These are phyloP conservation scores for Colletotrichum lupini DNA, from an alignment of 2,329 filamentous ascomycete species.

Conservation along the genomic window DNA sequence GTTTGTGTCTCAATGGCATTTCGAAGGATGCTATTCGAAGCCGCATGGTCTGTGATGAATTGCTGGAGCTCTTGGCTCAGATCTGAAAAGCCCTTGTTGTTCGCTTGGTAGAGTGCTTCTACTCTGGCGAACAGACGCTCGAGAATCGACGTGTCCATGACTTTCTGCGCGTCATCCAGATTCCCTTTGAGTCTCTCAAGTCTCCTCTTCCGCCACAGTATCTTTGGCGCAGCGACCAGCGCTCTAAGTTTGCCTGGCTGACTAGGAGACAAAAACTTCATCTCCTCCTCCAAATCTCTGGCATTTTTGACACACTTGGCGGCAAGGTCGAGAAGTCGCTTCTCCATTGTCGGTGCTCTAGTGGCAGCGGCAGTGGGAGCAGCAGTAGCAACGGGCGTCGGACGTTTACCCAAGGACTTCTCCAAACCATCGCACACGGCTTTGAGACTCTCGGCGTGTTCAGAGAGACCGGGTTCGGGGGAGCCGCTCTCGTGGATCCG, in stretches of 20 bases:
- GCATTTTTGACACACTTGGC: background rate
- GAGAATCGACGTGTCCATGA: background rate
- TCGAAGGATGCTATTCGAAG: background rate
- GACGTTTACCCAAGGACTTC: accelerated
- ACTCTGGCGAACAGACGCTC: background rate
- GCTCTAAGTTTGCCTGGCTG: background rate
- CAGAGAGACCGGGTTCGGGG: background rate
- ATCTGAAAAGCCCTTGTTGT: accelerated
- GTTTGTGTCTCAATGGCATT: background rate
- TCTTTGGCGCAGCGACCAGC: background rate
- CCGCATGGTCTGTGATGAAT: background rate
- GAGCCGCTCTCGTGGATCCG: background rate
- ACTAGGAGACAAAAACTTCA: background rate
- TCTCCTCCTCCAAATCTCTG: background rate
- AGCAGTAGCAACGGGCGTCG: background rate
- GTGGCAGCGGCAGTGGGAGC: background rate
- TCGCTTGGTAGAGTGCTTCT: background rate
- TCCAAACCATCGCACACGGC: background rate
- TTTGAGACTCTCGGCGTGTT: background rate
- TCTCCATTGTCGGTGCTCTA: background rate
- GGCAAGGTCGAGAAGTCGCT: background rate
- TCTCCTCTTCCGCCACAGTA: background rate
- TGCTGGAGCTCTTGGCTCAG: background rate
- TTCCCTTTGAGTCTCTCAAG: background rate
- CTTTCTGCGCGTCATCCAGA: background rate